Conservation (phyloP, 2,329 filamentous ascomycete genomes). For the Neonectria hederae region DNA sequence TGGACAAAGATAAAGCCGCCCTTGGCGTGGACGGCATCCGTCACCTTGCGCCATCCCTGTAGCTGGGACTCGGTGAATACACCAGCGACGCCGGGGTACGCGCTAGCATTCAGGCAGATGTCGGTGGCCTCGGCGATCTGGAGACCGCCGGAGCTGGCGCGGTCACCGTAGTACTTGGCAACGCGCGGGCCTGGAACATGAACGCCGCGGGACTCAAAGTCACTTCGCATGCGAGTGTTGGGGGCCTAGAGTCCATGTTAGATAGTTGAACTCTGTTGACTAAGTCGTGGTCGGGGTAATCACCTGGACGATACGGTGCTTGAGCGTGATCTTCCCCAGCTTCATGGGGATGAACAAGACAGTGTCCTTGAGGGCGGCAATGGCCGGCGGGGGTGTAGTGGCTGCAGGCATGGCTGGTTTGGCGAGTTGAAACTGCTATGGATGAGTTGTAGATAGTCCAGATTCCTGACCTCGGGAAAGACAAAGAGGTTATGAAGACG, state of each 20-base stretch:
- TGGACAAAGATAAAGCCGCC: conserved; percentile 64
- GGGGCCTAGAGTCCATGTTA: conserved; percentile 27
- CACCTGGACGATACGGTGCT: conserved; percentile 51
- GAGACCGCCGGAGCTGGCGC: conserved; percentile 46
- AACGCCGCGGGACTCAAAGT: conserved; percentile 46
- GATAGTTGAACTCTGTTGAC: background rate
- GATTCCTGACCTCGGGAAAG: background rate
- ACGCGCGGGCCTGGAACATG: conserved; percentile 44
- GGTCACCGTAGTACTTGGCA: conserved; percentile 44
- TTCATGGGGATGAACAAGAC: conserved; percentile 48
- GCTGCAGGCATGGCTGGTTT: conserved; percentile 28
- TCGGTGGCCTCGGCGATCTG: conserved; percentile 46
- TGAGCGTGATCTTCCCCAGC: conserved; percentile 45
- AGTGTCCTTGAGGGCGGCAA: conserved; percentile 38
- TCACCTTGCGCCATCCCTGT: conserved; percentile 41
- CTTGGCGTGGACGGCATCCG: conserved; percentile 42
- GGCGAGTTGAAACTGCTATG: background rate
- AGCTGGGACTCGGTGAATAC: conserved; percentile 45
- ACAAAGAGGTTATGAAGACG: conserved; percentile 17
- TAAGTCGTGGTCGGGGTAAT: background rate
- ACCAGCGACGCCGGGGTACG: conserved; percentile 43
- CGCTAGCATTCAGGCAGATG: conserved; percentile 43
- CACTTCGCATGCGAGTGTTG: conserved; percentile 38
- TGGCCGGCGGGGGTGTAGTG: conserved; percentile 30
- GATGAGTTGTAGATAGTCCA: conserved; percentile 1